Conservation (phyloP, 75 land plant species). For the Sequoiadendron giganteum region DNA sequence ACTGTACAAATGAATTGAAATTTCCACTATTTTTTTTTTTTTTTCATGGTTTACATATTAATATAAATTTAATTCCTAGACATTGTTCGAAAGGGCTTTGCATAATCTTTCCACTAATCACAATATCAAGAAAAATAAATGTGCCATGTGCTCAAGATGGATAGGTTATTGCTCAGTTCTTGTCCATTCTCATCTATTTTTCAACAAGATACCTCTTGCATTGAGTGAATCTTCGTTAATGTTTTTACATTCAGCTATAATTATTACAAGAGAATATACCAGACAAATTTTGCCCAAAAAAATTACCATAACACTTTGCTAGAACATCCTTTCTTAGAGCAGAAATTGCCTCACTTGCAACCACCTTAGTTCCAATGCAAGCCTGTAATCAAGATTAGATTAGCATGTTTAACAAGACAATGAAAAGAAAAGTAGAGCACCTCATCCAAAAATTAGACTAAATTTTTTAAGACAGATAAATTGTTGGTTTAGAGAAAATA, state of each 20-base stretch:
- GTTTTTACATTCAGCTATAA: not conserved
- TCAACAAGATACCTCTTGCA: not conserved
- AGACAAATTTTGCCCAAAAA: constrained; percentile 5
- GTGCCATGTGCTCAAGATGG: not conserved
- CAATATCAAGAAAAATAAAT: not conserved
- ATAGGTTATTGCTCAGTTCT: not conserved
- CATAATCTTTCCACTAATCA: not conserved
- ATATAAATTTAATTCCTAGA: not conserved
- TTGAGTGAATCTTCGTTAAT: not conserved
- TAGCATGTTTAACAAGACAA: not conserved
- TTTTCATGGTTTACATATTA: not conserved
- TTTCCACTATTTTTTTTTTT: not conserved
- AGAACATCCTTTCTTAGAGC: constrained; percentile 94
- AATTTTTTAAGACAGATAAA: not conserved
- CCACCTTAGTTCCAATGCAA: constrained; percentile 80
- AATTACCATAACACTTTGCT: constrained; percentile 92
- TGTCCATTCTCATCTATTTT: not conserved
- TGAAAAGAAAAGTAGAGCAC: not conserved
- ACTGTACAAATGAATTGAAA: not conserved
- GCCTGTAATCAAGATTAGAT: constrained; percentile 45
- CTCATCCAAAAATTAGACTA: not conserved
- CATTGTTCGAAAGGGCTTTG: not conserved
- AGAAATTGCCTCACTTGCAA: constrained; percentile 90
- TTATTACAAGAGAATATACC: not conserved
- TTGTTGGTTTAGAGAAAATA: not conserved